Evolutionary conservation across 352 stramenopile species (phyloP).

Genomic region (Globisporangium canariense): DNA sequence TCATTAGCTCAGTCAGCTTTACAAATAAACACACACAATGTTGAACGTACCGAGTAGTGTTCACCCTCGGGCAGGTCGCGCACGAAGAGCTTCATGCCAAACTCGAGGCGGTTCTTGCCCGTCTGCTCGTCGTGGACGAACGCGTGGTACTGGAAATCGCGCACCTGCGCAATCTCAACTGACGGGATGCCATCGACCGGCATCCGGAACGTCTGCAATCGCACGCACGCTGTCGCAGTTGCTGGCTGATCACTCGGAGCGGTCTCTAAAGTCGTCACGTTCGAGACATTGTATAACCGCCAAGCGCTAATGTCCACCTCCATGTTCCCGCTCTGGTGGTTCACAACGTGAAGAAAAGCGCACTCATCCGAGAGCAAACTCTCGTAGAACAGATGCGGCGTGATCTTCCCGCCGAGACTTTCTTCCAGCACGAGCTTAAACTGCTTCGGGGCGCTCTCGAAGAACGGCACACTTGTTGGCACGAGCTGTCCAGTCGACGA

Average conservation of each 20-base stretch:
- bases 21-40: conserved; percentile 2
- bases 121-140: conserved; percentile 25
- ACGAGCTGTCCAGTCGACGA: not conserved
- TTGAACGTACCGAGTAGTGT: conserved; percentile 45
- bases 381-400: conserved; percentile 51
- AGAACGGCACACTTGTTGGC: conserved; percentile 40
- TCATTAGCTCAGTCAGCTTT: not conserved
- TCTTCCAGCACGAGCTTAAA: conserved; percentile 53
- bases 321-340: conserved; percentile 44
- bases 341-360: conserved; percentile 39
- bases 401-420: conserved; percentile 35
- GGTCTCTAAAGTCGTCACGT: conserved; percentile 2
- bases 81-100: conserved; percentile 65
- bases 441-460: conserved; percentile 34
- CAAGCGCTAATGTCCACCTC: conserved; percentile 63
- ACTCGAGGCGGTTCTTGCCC: conserved; percentile 44
- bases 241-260: not conserved
- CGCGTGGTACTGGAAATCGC: conserved; percentile 63
- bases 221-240: conserved; percentile 26
- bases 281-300: conserved; percentile 15
- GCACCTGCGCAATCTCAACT: conserved; percentile 40
- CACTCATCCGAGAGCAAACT: conserved; percentile 52
- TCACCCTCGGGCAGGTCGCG: conserved; percentile 48
- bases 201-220: conserved; percentile 62
- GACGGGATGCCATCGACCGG: conserved; percentile 41